Percentiles rank a stretch among this genome's conserved stretches.
Conservation (phyloP, 805 yeast genomes). For the Hanseniaspora nectarophila region DNA sequence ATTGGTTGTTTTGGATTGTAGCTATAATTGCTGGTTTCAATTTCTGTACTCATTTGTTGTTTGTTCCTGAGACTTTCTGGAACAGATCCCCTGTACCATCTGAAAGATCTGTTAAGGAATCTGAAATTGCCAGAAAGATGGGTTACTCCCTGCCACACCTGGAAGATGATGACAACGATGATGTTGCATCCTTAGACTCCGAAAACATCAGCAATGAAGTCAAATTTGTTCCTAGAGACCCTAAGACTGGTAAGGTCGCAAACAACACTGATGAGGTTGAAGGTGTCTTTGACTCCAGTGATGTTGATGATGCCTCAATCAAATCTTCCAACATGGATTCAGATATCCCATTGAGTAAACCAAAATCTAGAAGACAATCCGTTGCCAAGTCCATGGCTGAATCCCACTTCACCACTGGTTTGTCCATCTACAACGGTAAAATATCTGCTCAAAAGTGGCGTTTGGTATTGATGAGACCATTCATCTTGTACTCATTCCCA, state of each 20-base stretch:
- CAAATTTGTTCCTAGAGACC: slow-evolving; percentile 10
- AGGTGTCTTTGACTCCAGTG: slow-evolving; percentile 8
- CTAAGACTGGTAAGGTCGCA: not conserved
- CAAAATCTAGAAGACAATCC: slow-evolving; percentile 9
- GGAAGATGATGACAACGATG: not conserved
- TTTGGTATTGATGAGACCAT: slow-evolving; percentile 46
- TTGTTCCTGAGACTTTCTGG: slow-evolving; percentile 59
- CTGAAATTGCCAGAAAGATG: slow-evolving; percentile 36
- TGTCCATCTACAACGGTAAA: slow-evolving; percentile 39
- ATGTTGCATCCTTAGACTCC: not conserved
- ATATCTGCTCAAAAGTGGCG: slow-evolving; percentile 41
- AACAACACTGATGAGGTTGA: slow-evolving; percentile 2
- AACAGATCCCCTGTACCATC: slow-evolving; percentile 41
- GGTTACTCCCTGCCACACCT: slow-evolving; percentile 20
- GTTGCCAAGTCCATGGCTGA: slow-evolving; percentile 12
- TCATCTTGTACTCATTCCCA: slow-evolving; percentile 41
- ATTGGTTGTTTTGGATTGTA: slow-evolving; percentile 52
- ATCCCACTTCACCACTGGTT: slow-evolving; percentile 22
- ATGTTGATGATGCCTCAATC: not conserved
- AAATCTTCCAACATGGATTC: not conserved
- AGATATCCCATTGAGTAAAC: not conserved
- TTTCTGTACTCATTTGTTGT: slow-evolving; percentile 36
- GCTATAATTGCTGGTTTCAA: slow-evolving; percentile 41
- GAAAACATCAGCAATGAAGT: not conserved
- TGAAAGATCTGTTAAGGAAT: slow-evolving; percentile 38